phyloP scores from a whole-genome alignment of 75 land plant genomes.

The Pinus albicaulis region DNA sequence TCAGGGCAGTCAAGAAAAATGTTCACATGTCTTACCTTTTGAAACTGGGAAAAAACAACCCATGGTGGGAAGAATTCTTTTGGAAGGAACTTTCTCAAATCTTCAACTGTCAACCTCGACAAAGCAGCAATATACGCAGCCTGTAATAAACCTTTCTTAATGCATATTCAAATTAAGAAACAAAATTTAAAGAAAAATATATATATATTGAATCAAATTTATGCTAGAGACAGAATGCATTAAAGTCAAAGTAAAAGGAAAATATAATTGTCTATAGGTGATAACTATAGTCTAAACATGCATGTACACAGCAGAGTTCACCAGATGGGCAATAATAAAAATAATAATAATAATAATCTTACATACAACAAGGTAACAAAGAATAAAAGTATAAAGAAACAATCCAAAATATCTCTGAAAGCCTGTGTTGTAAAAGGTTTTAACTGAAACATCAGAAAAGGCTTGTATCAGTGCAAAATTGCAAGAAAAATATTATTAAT shows the following conservation, averaged over 20 bases:
- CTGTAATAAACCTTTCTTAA: constrained; percentile 28
- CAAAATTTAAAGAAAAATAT: neutral
- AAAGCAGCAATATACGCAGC: constrained; percentile 54
- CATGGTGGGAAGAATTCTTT: constrained; percentile 61
- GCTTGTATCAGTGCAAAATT: too few species aligned
- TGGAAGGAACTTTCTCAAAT: constrained; percentile 64
- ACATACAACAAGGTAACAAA: too few species aligned
- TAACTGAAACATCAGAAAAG: too few species aligned
- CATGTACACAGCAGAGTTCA: neutral
- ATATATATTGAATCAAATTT: neutral
- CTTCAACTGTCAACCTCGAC: constrained; percentile 66
- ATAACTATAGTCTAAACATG: neutral
- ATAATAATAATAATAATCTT: too few species aligned
- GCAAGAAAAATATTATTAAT: too few species aligned
- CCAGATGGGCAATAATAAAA: too few species aligned
- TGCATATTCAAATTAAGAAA: neutral
- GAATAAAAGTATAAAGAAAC: too few species aligned
- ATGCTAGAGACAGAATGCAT: constrained; percentile 1
- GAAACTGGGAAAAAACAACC: constrained; percentile 64
- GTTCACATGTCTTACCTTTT: constrained; percentile 43
- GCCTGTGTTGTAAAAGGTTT: too few species aligned
- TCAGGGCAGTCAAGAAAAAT: neutral
- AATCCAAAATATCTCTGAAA: too few species aligned
- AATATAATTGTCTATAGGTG: neutral
- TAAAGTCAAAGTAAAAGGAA: neutral